Evolutionary conservation across 768 basidiomycete genomes (phyloP), one percentile per base, ranked within the genome.

Genomic region (Mycena maculata): DNA sequence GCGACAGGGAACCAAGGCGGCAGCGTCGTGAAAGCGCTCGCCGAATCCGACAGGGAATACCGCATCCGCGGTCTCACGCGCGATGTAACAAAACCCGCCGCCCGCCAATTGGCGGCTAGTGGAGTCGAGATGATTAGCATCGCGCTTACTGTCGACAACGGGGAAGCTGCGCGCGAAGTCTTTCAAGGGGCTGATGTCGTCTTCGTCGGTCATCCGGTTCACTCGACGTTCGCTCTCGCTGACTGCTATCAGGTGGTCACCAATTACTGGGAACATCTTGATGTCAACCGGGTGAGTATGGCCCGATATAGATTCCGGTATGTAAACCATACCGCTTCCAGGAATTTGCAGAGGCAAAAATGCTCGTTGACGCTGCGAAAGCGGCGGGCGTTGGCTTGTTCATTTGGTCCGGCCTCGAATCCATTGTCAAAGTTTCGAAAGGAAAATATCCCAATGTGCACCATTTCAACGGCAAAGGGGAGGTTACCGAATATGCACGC

Each of bases 221-320:
- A 1, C 25, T 18, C 11, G 6, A 5, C 22, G 25, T 30, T 47
- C 31, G 13, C 4, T 16, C n/a, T 7, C 39, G 16, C 30, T 49
- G 25, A 55, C 11, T 2, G 27, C 30, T 23, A 15, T 57, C 55
- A 64, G 63, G 38, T 57, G 22, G 62, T 70, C 23, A 70, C 69
- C 3, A 70, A 70, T 42, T 70, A 63, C 57, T 70, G 69, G 69
- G 69, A 70, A 36, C 69, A 70, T 39, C 42, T 59, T 18, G 54
- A 67, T 31, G 60, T 63, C 13, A 44, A 59, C 0, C 41, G 58
- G 52, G 68, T 69, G 44, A 18, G 63, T 25, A 25, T 30, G n/a
- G 27, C 39, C 22, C 2, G 18, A 23, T 6, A 4, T 23, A 56
- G 2, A n/a, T 20, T 25, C 10, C 15, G 10, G n/a, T 8, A 30